Base-by-base conservation (phyloP, 768 basidiomycete species). In the Rhodotorula babjevae region DNA sequence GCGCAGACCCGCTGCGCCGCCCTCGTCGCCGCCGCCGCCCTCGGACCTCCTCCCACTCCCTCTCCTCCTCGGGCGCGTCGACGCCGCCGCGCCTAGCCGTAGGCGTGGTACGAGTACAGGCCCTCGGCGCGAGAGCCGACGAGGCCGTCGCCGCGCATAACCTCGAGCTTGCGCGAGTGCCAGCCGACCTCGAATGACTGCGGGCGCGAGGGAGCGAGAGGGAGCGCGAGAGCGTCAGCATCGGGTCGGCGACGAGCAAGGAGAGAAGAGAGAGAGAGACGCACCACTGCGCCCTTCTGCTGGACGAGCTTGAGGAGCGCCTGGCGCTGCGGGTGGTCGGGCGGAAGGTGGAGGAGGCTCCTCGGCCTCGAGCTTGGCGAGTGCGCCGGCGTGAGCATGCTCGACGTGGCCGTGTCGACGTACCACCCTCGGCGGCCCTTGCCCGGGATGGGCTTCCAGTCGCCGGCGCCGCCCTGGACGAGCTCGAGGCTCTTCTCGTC, bases 91-190 rank as follows among this genome's bases (percentile, higher is more conserved):
- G 10, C 25, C 44, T 27, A 61, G 27, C 52, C 49, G 59, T 56
- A 59, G 15, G 73, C 64, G 44, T 75, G 72, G 63, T 66, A 78
- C 3, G 52, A 93, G 72, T 94, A 96, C 65, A 99, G 81, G 7
- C 95, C 95, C 74, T 94, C 92, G 81, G 95, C 93, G 40, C 91
- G 87, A 10, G 93, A 93, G 7, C 65, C 62, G 19, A 94, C 82
- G 87, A 97, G 87, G 21, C 94, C 95, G 77, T 89, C 85, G 8
- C 93, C 95, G 78, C 90, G 89, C 69, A 99, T 81, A 33, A 97
- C 91, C 87, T 96, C 93, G 91, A 96, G 93, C 83, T 99, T 99
- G 69, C 94, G 83, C 31, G 91, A 88, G 82, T 96, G 93, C 93
- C 94, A 98, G 1, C 95, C 95, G 11, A 95, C 87, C 8, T 89